Evolutionary conservation across 106 monocot genomes (phyloP).

Genomic region (Xerophyta viscosa): DNA sequence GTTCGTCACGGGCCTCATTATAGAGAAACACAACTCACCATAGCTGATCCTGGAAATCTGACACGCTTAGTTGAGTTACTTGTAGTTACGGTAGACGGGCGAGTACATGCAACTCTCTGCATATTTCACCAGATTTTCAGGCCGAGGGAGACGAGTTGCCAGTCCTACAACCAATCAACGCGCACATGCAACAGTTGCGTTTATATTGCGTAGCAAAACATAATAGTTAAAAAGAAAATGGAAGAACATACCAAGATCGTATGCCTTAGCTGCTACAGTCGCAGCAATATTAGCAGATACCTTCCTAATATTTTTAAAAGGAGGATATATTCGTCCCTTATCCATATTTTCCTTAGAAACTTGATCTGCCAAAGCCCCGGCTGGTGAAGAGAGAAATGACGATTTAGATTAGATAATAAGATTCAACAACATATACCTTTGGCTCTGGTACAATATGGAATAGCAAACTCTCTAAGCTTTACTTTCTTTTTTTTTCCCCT

Average conservation of each 20-base stretch:
- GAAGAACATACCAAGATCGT: conserved; percentile 50
- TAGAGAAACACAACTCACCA: neutral
- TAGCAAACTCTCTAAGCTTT: too few relatives aligned
- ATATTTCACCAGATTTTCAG: conserved; percentile 60
- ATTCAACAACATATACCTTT: too few relatives aligned
- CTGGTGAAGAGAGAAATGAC: conserved; percentile 37
- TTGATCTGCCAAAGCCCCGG: conserved; percentile 71
- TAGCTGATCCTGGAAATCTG: neutral
- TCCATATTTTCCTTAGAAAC: conserved; percentile 60
- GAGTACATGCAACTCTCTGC: conserved; percentile 97
- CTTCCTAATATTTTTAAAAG: conserved; percentile 79
- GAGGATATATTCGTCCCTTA: conserved; percentile 80
- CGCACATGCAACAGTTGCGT: neutral
- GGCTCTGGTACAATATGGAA: too few relatives aligned
- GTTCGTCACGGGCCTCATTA: neutral
- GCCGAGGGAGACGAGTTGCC: conserved; percentile 60
- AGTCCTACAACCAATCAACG: conserved; percentile 32
- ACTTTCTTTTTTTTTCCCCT: too few relatives aligned
- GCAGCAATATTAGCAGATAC: conserved; percentile 93
- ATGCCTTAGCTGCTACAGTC: conserved; percentile 85
- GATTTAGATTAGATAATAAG: too few relatives aligned
- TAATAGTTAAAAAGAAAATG: too few relatives aligned
- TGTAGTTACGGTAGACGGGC: conserved; percentile 47
- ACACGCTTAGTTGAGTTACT: neutral
- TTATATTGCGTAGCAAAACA: too few relatives aligned